A percentile compares a stretch with the other conserved stretches of the same genome.
Conservation (phyloP, 2,329 filamentous ascomycete species). For the Talaromyces sp. region DNA sequence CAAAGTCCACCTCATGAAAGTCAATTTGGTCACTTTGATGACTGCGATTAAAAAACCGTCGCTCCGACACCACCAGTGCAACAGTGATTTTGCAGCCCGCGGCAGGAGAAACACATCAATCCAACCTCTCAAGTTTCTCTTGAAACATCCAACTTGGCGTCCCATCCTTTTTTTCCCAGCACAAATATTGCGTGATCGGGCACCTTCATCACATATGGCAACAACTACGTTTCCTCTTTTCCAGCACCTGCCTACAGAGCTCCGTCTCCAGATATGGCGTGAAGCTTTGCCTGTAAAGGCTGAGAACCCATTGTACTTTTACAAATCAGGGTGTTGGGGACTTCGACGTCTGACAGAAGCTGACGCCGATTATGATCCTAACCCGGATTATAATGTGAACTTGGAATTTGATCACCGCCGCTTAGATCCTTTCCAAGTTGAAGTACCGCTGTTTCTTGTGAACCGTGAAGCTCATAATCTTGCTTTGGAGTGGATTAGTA, state of each 20-base stretch:
- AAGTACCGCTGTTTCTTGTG: slow-evolving; percentile 16
- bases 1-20: too few species aligned
- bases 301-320: slow-evolving; percentile 12
- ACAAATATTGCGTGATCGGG: background rate
- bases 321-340: slow-evolving; percentile 14
- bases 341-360: slow-evolving; percentile 7
- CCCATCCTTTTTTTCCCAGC: background rate
- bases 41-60: too few species aligned
- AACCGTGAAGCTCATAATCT: slow-evolving; percentile 16
- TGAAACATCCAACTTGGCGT: too few species aligned
- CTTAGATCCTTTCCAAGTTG: slow-evolving; percentile 10
- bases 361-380: slow-evolving; percentile 10
- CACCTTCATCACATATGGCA: background rate
- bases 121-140: too few species aligned
- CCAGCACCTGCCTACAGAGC: slow-evolving; percentile 7
- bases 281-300: slow-evolving; percentile 8
- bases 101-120: too few species aligned
- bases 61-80: too few species aligned
- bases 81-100: too few species aligned
- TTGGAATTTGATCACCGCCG: slow-evolving; percentile 13
- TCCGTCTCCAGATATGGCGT: slow-evolving; percentile 11
- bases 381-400: slow-evolving; percentile 9
- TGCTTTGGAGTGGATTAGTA: slow-evolving; percentile 13
- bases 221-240: slow-evolving; percentile 9
- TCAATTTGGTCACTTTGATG: too few species aligned